Evolutionary conservation across 805 yeast species (phyloP), one percentile per base, ranked within the genome.

Genomic region (Blastobotrys robertii): DNA sequence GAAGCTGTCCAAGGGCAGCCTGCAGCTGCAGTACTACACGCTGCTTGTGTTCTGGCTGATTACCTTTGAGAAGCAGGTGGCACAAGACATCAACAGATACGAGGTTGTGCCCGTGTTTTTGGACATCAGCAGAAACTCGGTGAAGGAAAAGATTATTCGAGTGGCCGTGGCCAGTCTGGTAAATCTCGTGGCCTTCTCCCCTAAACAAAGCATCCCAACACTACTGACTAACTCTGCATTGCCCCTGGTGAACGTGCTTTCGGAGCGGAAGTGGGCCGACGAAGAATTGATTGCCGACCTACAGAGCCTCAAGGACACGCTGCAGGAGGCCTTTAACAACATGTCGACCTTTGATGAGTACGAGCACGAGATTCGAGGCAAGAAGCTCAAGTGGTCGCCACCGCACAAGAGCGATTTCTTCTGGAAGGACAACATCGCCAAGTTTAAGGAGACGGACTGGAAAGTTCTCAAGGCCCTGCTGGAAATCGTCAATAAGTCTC

Each of bases 291-390:
- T 83, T 38, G 68, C 67, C 13, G 97, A 87, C 60, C 73, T 92
- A 52, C 68, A 66, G 15, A 59, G 65, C 29, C 68, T 92, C 50
- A 66, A 70, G 45, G 76, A 70, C 30, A 67, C 69, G n/a, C 72
- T 90, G 50, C 77, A 77, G 49, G 82, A 77, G 25, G 81, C 85
- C 39, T 87, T 81, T 48, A 74, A 79, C 39, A 77, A 76, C 51
- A 74, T 92, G 68, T 81, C 97, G 3, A 86, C 95, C 1, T 84
- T 90, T 61, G 97, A 92, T 57, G 96, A 88, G 61, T 92, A 90
- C 61, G 69, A 75, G 54, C 77, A 85, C 38, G 97, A 92, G 65
- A 72, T 92, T 48, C 80, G 78, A 47, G 77, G 88, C 45, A 83
- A 84, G 47, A 72, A 74, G 45, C 74, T 92, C 56, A 74, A 76